Percentiles rank a stretch among this genome's conserved stretches.
These are phyloP conservation scores for Smittium culicis DNA, from an alignment of 371 early-diverging fungal species.

Conservation along the genomic window DNA sequence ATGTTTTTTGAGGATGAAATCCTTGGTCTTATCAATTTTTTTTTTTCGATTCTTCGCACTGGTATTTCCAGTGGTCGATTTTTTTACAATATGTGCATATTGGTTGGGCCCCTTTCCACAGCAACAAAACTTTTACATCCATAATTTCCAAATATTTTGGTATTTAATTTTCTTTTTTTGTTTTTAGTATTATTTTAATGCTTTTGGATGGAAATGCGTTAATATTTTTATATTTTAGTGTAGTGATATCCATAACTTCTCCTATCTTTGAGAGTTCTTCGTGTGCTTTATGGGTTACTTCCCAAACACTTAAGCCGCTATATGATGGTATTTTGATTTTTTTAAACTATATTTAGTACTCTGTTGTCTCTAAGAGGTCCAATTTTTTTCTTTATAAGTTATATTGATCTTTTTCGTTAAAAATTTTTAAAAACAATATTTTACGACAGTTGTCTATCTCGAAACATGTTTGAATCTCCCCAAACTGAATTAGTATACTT, in stretches of 20 bases:
- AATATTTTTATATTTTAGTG: neutral
- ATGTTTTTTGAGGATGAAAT: neutral
- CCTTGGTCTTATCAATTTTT: neutral
- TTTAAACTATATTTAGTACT: neutral
- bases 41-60: neutral
- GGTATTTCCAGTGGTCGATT: neutral
- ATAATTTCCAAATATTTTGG: neutral
- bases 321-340: neutral
- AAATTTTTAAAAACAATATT: neutral
- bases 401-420: neutral
- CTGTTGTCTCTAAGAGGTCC: neutral
- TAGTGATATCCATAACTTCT: neutral
- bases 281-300: neutral
- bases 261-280: neutral
- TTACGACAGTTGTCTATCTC: neutral
- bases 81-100: neutral
- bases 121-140: neutral
- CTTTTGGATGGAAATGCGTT: neutral
- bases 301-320: neutral
- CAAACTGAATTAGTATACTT: neutral
- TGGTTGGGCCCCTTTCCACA: neutral
- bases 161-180: neutral
- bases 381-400: neutral
- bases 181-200: constrained; percentile 1
- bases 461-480: neutral